Evolutionary conservation across 2,329 filamentous ascomycete species (phyloP).

Genomic region (Aspergillus persii): DNA sequence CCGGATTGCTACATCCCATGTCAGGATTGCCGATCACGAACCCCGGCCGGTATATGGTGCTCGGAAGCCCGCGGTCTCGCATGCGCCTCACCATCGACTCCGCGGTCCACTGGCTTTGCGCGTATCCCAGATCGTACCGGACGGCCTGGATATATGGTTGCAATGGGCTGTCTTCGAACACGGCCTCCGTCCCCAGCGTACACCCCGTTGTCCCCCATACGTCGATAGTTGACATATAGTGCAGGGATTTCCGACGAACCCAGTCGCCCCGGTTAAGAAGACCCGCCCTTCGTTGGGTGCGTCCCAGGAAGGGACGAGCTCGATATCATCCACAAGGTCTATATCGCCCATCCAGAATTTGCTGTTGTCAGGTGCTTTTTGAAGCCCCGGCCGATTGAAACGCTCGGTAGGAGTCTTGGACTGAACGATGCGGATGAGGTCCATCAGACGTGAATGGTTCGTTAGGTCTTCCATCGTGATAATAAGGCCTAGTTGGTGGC

Average conservation of each 20-base stretch:
- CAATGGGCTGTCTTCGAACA: conserved; percentile 9
- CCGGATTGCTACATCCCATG: conserved; percentile 62
- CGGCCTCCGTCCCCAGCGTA: conserved; percentile 4
- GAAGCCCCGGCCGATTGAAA: background rate
- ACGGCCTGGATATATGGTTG: conserved; percentile 7
- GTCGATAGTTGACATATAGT: conserved; percentile 12
- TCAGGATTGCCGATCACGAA: conserved; percentile 71
- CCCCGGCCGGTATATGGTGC: conserved; percentile 70
- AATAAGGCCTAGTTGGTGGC: background rate
- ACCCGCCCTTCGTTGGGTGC: conserved; percentile 7
- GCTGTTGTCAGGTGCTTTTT: background rate
- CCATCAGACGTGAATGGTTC: too few species aligned
- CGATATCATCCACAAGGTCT: background rate
- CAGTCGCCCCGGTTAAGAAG: conserved; percentile 9
- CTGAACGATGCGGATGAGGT: too few species aligned
- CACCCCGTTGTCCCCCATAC: conserved; percentile 7
- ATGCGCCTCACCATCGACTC: conserved; percentile 69
- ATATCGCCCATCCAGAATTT: conserved; percentile 2
- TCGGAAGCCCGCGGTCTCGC: conserved; percentile 66
- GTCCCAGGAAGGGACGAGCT: conserved; percentile 4
- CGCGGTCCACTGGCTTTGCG: conserved; percentile 7
- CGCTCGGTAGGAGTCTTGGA: too few species aligned
- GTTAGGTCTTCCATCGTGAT: conserved; percentile 5
- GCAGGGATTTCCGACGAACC: conserved; percentile 9
- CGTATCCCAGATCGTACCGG: conserved; percentile 53